Evolutionary conservation across 805 yeast genomes (phyloP).

Genomic region (Isabelozyma pseudorhagii): DNA sequence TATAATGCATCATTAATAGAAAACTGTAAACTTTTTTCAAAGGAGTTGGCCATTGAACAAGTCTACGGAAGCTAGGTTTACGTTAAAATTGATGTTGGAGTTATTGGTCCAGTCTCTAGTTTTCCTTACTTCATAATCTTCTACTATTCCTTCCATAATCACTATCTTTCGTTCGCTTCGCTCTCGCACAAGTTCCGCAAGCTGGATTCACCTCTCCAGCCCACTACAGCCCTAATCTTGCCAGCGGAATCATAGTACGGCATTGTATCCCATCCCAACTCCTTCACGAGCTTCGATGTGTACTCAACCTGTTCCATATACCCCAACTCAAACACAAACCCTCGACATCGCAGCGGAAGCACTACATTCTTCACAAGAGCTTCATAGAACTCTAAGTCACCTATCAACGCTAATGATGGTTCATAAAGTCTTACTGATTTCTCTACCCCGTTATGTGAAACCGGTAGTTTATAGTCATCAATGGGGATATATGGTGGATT

Average conservation of each 20-base stretch:
- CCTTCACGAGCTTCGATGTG: constrained; percentile 22
- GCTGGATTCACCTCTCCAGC: constrained; percentile 42
- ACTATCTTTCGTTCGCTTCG: not conserved
- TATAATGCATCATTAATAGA: no score
- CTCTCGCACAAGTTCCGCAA: not conserved
- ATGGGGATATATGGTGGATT: constrained; percentile 87
- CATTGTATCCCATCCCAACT: constrained; percentile 48
- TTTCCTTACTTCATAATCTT: not conserved
- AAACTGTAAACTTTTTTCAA: no score
- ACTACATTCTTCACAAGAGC: constrained; percentile 50
- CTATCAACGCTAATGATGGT: constrained; percentile 77
- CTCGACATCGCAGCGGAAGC: constrained; percentile 39
- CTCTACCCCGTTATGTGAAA: constrained; percentile 43
- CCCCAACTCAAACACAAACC: constrained; percentile 79
- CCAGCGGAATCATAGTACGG: constrained; percentile 48
- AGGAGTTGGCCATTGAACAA: no score
- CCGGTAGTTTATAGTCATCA: constrained; percentile 36
- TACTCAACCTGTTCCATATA: constrained; percentile 50
- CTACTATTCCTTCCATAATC: no score
- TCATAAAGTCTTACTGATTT: constrained; percentile 69
- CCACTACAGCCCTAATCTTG: constrained; percentile 59
- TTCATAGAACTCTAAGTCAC: constrained; percentile 67
- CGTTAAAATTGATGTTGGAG: no score
- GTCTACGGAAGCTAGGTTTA: no score
- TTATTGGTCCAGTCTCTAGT: no score